phyloP scores from a whole-genome alignment of 441 rosid genomes.

The Erysimum cheiri region DNA sequence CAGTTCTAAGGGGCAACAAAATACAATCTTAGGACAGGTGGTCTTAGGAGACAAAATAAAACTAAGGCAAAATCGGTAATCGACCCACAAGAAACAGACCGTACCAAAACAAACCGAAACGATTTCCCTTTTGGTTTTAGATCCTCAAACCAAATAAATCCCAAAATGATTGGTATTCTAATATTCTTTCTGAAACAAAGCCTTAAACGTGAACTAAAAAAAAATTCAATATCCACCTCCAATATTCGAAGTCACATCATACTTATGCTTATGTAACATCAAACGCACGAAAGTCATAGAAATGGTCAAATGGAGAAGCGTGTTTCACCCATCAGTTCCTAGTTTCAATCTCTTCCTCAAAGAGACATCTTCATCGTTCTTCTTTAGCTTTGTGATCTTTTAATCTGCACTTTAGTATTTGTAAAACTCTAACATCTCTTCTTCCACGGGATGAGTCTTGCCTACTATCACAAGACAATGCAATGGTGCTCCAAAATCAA shows the following conservation, averaged over 20 bases:
- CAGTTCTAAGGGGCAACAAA: background rate
- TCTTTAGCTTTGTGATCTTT: background rate
- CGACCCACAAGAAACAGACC: background rate
- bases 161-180: background rate
- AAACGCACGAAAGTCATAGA: background rate
- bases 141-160: background rate
- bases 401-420: conserved; percentile 23
- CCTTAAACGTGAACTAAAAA: conserved; percentile 17
- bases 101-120: background rate
- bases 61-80: background rate
- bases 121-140: background rate
- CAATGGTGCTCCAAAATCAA: conserved; percentile 83
- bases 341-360: conserved; percentile 15
- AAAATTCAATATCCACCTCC: conserved; percentile 22
- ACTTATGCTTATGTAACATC: background rate
- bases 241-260: conserved; percentile 21
- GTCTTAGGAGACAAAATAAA: background rate
- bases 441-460: conserved; percentile 80
- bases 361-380: conserved; percentile 9
- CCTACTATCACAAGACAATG: conserved; percentile 92
- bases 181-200: background rate
- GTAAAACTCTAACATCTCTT: conserved; percentile 87
- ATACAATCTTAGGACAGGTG: background rate
- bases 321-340: conserved; percentile 1
- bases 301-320: background rate